Percentiles rank a stretch among this genome's conserved stretches.
These are phyloP conservation scores for Yamadazyma diospyri DNA, from an alignment of 1,139 yeast genomes.

Conservation along the genomic window DNA sequence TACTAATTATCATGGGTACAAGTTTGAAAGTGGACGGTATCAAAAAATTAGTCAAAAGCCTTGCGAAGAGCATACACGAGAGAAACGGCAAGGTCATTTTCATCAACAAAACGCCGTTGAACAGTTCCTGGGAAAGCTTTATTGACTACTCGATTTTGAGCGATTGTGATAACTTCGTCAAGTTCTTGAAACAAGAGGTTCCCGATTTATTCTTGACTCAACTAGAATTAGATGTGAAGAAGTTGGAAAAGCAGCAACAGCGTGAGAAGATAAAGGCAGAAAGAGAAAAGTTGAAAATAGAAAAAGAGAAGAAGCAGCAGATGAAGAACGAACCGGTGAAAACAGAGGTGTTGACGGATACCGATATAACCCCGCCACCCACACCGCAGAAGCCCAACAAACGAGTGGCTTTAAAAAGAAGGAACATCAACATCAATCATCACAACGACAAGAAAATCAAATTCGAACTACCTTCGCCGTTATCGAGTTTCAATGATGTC, in stretches of 20 bases:
- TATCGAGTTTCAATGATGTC: slow-evolving; percentile 19
- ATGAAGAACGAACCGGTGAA: slow-evolving; percentile 6
- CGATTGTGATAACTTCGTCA: slow-evolving; percentile 83
- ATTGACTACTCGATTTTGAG: slow-evolving; percentile 71
- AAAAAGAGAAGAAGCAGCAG: slow-evolving; percentile 5
- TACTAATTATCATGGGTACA: slow-evolving; percentile 71
- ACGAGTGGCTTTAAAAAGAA: slow-evolving; percentile 16
- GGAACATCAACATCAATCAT: slow-evolving; percentile 10
- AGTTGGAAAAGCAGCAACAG: slow-evolving; percentile 20
- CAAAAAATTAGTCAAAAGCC: slow-evolving; percentile 56
- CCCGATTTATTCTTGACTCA: slow-evolving; percentile 61
- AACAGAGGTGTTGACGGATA: slow-evolving; percentile 3
- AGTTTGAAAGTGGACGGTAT: slow-evolving; percentile 74
- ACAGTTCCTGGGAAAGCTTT: slow-evolving; percentile 51
- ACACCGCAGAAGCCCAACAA: slow-evolving; percentile 18
- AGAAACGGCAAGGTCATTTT: slow-evolving; percentile 60
- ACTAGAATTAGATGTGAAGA: slow-evolving; percentile 46
- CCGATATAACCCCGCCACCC: slow-evolving; percentile 19
- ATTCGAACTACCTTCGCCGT: slow-evolving; percentile 20
- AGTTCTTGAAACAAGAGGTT: slow-evolving; percentile 43
- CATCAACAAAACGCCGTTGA: slow-evolving; percentile 53
- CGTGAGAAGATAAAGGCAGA: slow-evolving; percentile 10
- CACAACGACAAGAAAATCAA: slow-evolving; percentile 10
- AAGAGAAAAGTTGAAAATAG: slow-evolving; percentile 5
- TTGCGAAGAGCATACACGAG: slow-evolving; percentile 58